Conservation (phyloP, 768 basidiomycete genomes). For the Auriscalpium microsporum region DNA sequence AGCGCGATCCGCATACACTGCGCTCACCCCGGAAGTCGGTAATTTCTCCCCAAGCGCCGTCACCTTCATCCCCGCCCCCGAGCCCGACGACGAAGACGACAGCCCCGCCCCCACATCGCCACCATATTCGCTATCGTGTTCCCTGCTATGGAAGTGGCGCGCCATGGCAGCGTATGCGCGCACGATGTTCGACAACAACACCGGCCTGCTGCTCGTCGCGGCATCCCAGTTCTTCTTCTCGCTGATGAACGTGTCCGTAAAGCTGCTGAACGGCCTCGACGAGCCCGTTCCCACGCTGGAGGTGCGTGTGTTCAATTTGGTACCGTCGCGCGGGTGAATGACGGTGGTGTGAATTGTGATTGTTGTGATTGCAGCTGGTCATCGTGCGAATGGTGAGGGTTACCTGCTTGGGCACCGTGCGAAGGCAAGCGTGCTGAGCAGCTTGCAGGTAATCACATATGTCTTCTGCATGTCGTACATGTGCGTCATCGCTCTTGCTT, state of each 20-base stretch:
- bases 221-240: constrained; percentile 52
- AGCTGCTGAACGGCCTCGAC: constrained; percentile 49
- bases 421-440: not conserved
- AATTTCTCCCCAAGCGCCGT: not conserved
- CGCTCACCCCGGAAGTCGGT: not conserved
- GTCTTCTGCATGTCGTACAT: constrained; percentile 44
- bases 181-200: constrained; percentile 29
- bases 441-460: constrained; percentile 40
- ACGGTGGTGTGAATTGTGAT: not conserved
- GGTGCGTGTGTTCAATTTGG: constrained; percentile 25
- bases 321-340: not conserved
- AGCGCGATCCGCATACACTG: constrained; percentile 24
- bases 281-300: constrained; percentile 50
- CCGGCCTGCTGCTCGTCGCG: constrained; percentile 52
- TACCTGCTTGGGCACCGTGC: not conserved
- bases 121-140: not conserved
- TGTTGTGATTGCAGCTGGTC: constrained; percentile 32
- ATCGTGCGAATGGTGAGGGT: constrained; percentile 47
- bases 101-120: not conserved
- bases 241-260: constrained; percentile 55
- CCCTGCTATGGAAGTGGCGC: not conserved
- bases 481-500: constrained; percentile 17
- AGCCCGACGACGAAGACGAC: not conserved
- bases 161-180: not conserved
- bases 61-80: constrained; percentile 1